Evolutionary conservation across 306 rosid species (phyloP), one percentile per base, ranked within the genome.

Genomic region (Vigna radiata): DNA sequence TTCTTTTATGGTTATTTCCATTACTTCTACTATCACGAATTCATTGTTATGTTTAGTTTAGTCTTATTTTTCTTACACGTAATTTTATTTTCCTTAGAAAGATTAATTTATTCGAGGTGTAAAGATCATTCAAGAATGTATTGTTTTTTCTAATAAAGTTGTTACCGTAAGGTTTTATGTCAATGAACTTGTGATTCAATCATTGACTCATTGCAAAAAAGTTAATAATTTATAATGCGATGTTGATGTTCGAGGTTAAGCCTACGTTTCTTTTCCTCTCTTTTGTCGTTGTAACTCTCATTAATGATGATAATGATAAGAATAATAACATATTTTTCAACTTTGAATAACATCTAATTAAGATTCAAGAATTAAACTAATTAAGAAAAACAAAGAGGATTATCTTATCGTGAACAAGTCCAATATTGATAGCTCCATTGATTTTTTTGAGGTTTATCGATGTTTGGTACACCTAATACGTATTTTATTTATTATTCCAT

Each of bases 381-480:
- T 49, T 16, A 16, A 14, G 54, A 49, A 49, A 49, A 49, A 5
- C 19, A 15, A 49, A 49, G 54, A 49, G 17, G 52, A 47, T 14
- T 14, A 47, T 47, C 4, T 14, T 14, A 47, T 47, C 4, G 17
- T 47, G 23, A 15, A 0, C 16, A 48, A 14, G 59, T 53, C 23
- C 59, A 53, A 53, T 53, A 53, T 33, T 59, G 41, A 36, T 36
- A 36, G 41, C 41, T 36, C 6, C 41, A 7, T 36, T 27, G 4
- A 59, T 27, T 1, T 17, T 21, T 58, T 59, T 13, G 4, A 13
- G 65, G 9, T 5, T 55, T 59, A 60, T 29, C 6, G 15, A 60
- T 29, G 66, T 31, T 60, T 29, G 67, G 11, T 60, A 60, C 67
- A 60, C 67, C 67, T 31, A 60, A 60, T 60, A 15, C 67, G 2